Base-by-base conservation (phyloP, 192 early-diverging fungal species). In the Coemansia sp. region DNA sequence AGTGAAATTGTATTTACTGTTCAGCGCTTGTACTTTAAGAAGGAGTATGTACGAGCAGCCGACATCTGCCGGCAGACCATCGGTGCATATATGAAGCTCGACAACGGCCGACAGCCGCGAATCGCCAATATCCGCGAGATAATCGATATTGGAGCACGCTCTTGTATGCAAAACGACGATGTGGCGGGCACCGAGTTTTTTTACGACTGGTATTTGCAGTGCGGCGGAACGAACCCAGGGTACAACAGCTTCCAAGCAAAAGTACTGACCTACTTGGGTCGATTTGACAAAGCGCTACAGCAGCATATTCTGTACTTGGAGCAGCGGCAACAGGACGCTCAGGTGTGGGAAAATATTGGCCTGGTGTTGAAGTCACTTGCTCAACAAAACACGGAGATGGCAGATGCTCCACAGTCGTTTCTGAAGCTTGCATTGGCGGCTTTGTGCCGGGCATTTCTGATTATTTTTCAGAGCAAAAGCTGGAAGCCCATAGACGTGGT, bases 321-420 rank as follows among this genome's bases (percentile, higher is more conserved):
- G 43, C 55, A 58, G 34, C 66, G 73, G 16, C 60, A 38, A 2
- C 58, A 66, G 39, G 73, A 76, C 37, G 73, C 73, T 0, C 45
- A n/a, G 6, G 53, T 76, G 11, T 76, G 73, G 73, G 66, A 76
- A 37, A 23, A 40, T 14, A 62, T 70, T n/a, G 73, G 73, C 11
- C 51, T 36, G 18, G 28, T 49, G 26, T 47, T 76, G 2, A 20
- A 47, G 6, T 40, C 40, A 5, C 42, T 69, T 15, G 47, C 26
- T 11, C 52, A 48, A 30, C 36, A 36, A 9, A 11, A 28, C 34
- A 14, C 12, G 9, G 45, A 46, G 36, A 21, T 47, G 45, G 14
- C 28, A 28, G 12, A 47, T n/a, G 23, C 9, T 6, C 14, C 1
- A 15, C 10, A 18, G 11, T 30, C 40, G 12, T 28, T 2, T 18